Evolutionary conservation across 495 filamentous ascomycete species (phyloP), one percentile per base, ranked within the genome.

Genomic region (Podospora bellae-mahoneyi): DNA sequence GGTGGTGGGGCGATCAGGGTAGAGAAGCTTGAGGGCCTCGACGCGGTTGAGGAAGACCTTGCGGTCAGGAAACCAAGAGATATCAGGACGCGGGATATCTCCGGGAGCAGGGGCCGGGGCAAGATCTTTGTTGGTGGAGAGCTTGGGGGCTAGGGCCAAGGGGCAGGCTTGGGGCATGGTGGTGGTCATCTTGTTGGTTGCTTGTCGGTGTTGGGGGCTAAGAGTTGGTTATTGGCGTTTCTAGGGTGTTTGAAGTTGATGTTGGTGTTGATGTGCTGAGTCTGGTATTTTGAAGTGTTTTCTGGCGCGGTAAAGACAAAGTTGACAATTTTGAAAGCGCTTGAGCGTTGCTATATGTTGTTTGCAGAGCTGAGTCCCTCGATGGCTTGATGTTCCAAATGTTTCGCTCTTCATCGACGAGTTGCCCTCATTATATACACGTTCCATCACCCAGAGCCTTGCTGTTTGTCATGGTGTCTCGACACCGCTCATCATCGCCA

Each of bases 21-120:
- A 55, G 39, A 74, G 69, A 0, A 53, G 30, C 34, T 68, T 67
- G 28, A 75, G 67, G 18, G 65, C 64, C 64, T 74, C 70, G 16
- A 74, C 75, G 5, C 75, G 72, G 54, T 75, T 67, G 59, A 70
- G 72, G 70, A 64, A 75, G 48, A 71, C 69, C 65, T 77, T 75
- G 70, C 69, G 72, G 2, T 70, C 71, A 3, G 75, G 75, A n/a
- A 75, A 70, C 75, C 75, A 77, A 2, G 68, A 69, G 54, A 75
- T 77, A 44, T 75, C 70, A 20, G 75, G 75, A 4, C 75, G 39
- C 13, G 60, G 13, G 68, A 39, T 16, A 71, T 73, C 26, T 66
- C 69, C n/a, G 66, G 44, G 16, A 19, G 44, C 59, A 15, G 62
- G 44, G 13, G 60, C 54, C 1, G 62, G 61, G 30, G 61, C 13